Evolutionary conservation across 805 yeast species (phyloP), one percentile per base, ranked within the genome.

Genomic region (Pichia cabralensis): DNA sequence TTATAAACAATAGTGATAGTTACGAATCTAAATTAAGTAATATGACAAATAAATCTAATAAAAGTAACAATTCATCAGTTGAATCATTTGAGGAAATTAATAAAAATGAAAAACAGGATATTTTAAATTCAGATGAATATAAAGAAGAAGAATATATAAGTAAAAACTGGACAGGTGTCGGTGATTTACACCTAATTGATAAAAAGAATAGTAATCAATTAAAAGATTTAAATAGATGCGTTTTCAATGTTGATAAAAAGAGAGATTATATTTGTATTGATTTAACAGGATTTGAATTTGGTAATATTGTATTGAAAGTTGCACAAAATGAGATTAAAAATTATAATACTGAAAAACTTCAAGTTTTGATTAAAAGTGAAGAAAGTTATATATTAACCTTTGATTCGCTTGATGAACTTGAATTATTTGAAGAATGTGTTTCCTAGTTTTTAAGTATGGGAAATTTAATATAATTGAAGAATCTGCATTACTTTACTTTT

Each of bases 1-100:
- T 18, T 8, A 6, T 33, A 3, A 27, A 22, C 2, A 38, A 22
- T 18, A 34, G 26, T 17, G 14, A 16, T 18, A 38, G 38, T 31
- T 25, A 17, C 27, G 27, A 40, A 18, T 52, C 57, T 2, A 45
- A 44, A 10, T 31, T 53, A 26, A 46, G 48, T 17, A 19, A 21
- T n/a, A n/a, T n/a, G n/a, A n/a, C n/a, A n/a, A n/a, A n/a, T n/a
- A 9, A 23, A n/a, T 28, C 39, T 5, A 12, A 22, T 17, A 14
- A 22, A 11, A 15, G 38, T 3, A 10, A 4, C 6, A 25, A 24
- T 19, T 29, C 40, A 13, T 24, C 27, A 8, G n/a, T 20, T 8
- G 26, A 38, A 16, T 33, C 33, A 15, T 11, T 32, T 19, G 31
- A 26, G 9, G 28, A 8, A 8, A 28, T 12, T 7, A 14, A 6